Evolutionary conservation across 176 grass and related monocot genomes (phyloP).

Genomic region (Ensete glaucum): DNA sequence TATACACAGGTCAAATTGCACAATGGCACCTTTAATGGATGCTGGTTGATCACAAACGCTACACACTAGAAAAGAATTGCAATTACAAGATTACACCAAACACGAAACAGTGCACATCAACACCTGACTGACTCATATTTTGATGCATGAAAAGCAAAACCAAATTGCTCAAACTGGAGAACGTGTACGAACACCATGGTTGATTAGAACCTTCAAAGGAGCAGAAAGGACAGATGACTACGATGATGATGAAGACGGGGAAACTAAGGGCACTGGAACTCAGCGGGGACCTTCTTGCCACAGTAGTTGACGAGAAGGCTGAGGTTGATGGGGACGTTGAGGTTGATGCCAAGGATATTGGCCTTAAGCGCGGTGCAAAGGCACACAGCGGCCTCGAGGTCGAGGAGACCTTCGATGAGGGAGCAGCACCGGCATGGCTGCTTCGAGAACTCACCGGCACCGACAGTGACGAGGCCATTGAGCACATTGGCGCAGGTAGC

Average conservation of each 20-base stretch:
- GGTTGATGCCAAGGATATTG: not conserved
- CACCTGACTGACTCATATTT: too few relatives aligned
- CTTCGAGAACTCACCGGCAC: not conserved
- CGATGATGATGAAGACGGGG: not conserved
- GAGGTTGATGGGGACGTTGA: conserved; percentile 6
- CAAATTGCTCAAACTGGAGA: too few relatives aligned
- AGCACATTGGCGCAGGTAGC: conserved; percentile 1
- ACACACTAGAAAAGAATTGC: too few relatives aligned
- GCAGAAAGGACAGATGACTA: not conserved
- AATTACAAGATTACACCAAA: too few relatives aligned
- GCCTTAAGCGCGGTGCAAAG: conserved; percentile 10
- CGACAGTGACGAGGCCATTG: conserved; percentile 2
- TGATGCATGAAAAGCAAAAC: too few relatives aligned
- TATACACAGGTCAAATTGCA: too few relatives aligned
- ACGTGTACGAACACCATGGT: too few relatives aligned
- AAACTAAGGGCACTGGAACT: not conserved
- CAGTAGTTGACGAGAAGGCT: conserved; percentile 14
- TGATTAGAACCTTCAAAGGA: too few relatives aligned
- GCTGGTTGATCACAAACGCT: too few relatives aligned
- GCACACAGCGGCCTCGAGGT: conserved; percentile 15
- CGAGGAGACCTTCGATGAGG: not conserved
- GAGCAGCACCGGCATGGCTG: conserved; percentile 1
- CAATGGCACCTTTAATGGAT: too few relatives aligned
- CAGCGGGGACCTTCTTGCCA: not conserved
- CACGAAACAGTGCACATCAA: too few relatives aligned